Evolutionary conservation across 805 yeast genomes (phyloP), one percentile per base, ranked within the genome.

Genomic region (Teunomyces stri): DNA sequence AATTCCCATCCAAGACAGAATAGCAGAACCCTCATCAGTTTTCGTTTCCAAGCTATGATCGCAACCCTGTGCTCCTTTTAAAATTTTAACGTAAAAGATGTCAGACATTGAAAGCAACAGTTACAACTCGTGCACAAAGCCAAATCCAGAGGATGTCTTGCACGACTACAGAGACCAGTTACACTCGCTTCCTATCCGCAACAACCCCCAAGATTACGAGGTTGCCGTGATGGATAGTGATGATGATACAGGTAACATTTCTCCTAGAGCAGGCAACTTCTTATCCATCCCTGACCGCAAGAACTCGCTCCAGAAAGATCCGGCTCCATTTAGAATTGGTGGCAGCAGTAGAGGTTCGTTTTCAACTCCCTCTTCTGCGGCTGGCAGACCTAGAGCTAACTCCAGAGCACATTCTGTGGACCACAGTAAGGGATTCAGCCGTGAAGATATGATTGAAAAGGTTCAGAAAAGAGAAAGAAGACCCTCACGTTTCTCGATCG

Each of bases 81-180:
- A 31, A 27, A 25, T 29, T 35, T 20, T 22, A 30, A 29, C 12
- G 35, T 36, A 25, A 29, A 33, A 37, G 20, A 72, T 72, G 76
- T 71, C 75, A 40, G 76, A 72, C 57, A 56, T 64, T 39, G 76
- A 70, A 55, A 66, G 71, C 51, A 65, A 55, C 57, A 61, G 55
- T 50, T 60, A 65, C 25, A 59, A 55, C 18, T 59, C 67, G n/a
- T 58, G 66, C 13, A 35, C 55, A 42, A 58, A 59, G 51, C 58
- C 56, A 52, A 58, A 50, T 42, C 59, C 63, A 27, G 74, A 69
- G 45, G 69, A 68, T 39, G 63, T 64, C 13, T 60, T 72, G 47
- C 62, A 70, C 46, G 76, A 72, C 56, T 76, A 72, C 54, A 57
- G 76, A 43, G 47, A 71, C 53, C 76, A 72, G 53, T 54, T 61